These are phyloP conservation scores for Didymella arachidicola DNA, from an alignment of 2,329 filamentous ascomycete species.

Conservation along the genomic window DNA sequence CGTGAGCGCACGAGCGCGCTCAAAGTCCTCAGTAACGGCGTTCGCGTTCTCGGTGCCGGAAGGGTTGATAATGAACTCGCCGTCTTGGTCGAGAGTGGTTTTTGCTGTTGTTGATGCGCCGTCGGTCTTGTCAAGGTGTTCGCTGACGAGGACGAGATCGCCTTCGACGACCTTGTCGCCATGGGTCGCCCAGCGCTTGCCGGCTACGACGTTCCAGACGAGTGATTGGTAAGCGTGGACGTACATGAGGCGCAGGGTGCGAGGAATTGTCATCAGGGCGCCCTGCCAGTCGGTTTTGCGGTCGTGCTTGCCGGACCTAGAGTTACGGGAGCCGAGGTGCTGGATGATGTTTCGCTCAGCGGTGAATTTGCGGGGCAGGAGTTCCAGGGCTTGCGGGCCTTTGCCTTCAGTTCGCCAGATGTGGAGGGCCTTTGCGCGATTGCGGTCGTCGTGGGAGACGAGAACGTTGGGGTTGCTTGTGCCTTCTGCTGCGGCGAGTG, in stretches of 20 bases:
- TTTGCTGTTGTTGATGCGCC: constrained; percentile 40
- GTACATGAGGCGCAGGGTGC: constrained; percentile 90
- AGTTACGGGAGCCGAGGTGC: constrained; percentile 66
- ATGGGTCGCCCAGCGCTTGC: constrained; percentile 78
- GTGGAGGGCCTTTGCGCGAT: constrained; percentile 79
- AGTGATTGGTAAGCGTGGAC: constrained; percentile 95
- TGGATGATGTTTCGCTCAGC: constrained; percentile 82
- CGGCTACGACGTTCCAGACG: constrained; percentile 89
- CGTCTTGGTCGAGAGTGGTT: constrained; percentile 62
- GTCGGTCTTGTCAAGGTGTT: constrained; percentile 60
- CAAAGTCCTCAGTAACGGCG: constrained; percentile 64
- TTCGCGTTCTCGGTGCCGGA: constrained; percentile 63
- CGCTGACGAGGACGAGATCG: constrained; percentile 77
- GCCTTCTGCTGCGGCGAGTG: constrained; percentile 63
- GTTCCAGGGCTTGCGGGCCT: constrained; percentile 66
- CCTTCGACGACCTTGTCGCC: constrained; percentile 80
- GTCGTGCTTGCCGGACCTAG: constrained; percentile 55
- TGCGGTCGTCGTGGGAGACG: constrained; percentile 76
- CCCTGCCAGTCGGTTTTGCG: constrained; percentile 76
- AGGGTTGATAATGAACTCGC: constrained; percentile 71
- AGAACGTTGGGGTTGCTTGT: constrained; percentile 51
- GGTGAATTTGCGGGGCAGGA: constrained; percentile 80
- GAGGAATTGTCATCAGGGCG: constrained; percentile 79
- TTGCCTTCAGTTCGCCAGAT: constrained; percentile 72
- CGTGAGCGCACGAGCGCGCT: constrained; percentile 76